Conservation (phyloP, 805 yeast species). For the Suhomyces kilbournensis region DNA sequence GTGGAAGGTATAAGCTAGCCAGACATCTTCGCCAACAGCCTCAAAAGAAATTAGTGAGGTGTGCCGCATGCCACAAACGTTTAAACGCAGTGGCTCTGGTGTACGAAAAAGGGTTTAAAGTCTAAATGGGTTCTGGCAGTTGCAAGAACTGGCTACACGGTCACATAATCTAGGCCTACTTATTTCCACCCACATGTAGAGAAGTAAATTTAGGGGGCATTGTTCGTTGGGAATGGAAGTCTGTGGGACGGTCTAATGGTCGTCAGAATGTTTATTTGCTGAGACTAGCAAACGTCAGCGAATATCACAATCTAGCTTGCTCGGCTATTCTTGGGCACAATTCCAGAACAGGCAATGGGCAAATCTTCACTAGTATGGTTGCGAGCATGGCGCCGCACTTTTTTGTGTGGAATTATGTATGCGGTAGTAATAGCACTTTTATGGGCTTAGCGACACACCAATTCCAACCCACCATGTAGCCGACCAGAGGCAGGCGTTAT, state of each 20-base stretch:
- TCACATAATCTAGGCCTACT: background rate
- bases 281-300: background rate
- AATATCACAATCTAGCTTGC: background rate
- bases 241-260: too few species aligned
- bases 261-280: background rate
- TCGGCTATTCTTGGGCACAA: background rate
- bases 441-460: background rate
- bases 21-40: background rate
- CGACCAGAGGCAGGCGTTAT: background rate
- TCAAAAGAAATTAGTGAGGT: background rate
- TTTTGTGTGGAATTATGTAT: background rate
- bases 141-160: background rate
- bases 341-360: background rate
- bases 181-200: background rate
- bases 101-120: too few species aligned
- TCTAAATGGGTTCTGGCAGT: background rate
- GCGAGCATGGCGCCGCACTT: background rate
- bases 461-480: background rate
- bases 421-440: background rate
- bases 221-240: background rate
- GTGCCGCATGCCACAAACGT: background rate
- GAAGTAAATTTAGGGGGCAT: background rate
- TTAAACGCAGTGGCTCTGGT: background rate
- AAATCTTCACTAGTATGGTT: background rate
- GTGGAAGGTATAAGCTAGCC: background rate